Evolutionary conservation across 108 stramenopile species (phyloP).

Genomic region (Stephanodiscus minutulus): DNA sequence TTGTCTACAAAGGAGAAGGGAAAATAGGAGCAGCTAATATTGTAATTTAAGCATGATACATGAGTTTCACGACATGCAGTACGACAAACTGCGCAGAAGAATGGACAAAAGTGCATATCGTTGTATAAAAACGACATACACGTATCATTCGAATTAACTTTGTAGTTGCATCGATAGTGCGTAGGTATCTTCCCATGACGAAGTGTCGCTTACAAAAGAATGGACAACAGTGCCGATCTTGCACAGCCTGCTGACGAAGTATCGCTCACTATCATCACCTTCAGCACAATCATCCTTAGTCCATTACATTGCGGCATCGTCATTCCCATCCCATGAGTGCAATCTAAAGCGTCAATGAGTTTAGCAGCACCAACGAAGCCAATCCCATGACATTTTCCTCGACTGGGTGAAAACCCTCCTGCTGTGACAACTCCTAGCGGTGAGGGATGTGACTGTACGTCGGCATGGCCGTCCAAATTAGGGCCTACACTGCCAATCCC

Average conservation of each 20-base stretch:
- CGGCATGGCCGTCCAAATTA: background rate
- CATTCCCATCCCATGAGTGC: slow-evolving; percentile 44
- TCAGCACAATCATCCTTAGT: slow-evolving; percentile 20
- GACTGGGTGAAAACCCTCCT: slow-evolving; percentile 62
- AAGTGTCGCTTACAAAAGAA: slow-evolving; percentile 20
- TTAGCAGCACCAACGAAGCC: slow-evolving; percentile 68
- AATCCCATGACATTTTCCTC: slow-evolving; percentile 69
- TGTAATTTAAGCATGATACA: background rate
- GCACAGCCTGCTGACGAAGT: background rate
- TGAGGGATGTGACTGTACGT: background rate
- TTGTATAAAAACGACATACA: too few species aligned
- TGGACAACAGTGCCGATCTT: slow-evolving; percentile 15
- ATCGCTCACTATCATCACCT: slow-evolving; percentile 13
- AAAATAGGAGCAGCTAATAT: background rate
- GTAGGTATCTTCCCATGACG: too few species aligned
- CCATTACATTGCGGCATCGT: slow-evolving; percentile 16
- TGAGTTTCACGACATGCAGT: background rate
- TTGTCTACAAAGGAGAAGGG: background rate
- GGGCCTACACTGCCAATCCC: slow-evolving; percentile 1
- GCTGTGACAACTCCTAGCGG: slow-evolving; percentile 58
- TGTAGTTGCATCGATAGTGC: too few species aligned
- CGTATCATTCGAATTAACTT: background rate
- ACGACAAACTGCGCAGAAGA: too few species aligned
- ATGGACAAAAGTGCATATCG: too few species aligned
- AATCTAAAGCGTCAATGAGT: slow-evolving; percentile 46